These are phyloP conservation scores for Trypanosoma brucei DNA, from an alignment of 208 protist species.

Conservation along the genomic window DNA sequence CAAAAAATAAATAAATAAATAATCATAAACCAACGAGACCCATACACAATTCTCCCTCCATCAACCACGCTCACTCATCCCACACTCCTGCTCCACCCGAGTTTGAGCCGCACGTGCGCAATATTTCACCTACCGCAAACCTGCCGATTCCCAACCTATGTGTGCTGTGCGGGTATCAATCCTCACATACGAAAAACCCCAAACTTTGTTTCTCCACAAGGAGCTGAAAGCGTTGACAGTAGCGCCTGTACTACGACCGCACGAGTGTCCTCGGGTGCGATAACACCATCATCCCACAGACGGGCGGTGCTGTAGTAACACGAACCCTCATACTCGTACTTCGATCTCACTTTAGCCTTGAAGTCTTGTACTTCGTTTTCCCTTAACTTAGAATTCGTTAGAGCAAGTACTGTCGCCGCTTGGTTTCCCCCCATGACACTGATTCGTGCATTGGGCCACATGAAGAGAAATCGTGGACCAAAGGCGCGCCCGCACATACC, in stretches of 20 bases:
- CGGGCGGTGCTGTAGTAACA: constrained; percentile 93
- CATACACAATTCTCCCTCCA: too few species aligned
- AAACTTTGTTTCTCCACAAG: constrained; percentile 67
- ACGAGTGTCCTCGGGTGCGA: constrained; percentile 87
- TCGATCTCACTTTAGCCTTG: constrained; percentile 67
- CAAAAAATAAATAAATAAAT: too few species aligned
- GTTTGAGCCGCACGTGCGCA: not conserved
- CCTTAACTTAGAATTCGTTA: constrained; percentile 62
- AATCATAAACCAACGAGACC: too few species aligned
- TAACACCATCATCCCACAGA: constrained; percentile 96
- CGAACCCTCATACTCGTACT: constrained; percentile 92
- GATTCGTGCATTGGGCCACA: constrained; percentile 96
- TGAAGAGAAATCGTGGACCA: constrained; percentile 91
- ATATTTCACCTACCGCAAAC: too few species aligned
- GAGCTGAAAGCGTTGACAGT: constrained; percentile 54
- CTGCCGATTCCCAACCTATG: not conserved
- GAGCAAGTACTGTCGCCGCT: constrained; percentile 87
- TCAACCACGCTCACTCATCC: too few species aligned
- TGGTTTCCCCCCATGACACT: constrained; percentile 97
- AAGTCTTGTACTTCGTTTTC: constrained; percentile 58
- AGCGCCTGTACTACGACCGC: constrained; percentile 86
- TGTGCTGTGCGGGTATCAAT: not conserved
- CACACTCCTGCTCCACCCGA: too few species aligned
- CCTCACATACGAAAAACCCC: constrained; percentile 94
- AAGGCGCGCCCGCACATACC: constrained; percentile 95